Conservation (phyloP, 2,329 filamentous ascomycete species). For the Zymoseptoria passerinii region DNA sequence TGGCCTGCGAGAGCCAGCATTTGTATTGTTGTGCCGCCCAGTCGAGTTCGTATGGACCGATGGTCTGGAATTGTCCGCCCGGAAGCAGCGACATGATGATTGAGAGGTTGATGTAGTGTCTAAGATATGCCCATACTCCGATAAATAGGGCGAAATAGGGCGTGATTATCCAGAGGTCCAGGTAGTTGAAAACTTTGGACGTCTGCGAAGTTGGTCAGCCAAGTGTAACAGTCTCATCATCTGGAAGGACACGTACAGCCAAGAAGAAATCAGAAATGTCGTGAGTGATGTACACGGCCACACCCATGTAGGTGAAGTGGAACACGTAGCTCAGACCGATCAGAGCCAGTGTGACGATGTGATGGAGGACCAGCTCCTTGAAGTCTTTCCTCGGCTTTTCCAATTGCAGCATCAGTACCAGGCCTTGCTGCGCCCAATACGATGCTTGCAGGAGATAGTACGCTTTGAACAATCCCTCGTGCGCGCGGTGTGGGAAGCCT, state of each 20-base stretch:
- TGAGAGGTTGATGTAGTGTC: conserved; percentile 73
- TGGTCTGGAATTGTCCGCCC: conserved; percentile 54
- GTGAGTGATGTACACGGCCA: conserved; percentile 89
- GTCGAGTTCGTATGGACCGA: conserved; percentile 67
- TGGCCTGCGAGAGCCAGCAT: conserved; percentile 59
- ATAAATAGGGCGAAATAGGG: conserved; percentile 84
- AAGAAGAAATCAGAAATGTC: conserved; percentile 95
- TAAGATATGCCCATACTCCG: conserved; percentile 76
- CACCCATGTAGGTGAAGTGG: conserved; percentile 91
- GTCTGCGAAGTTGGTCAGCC: conserved; percentile 46
- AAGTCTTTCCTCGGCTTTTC: conserved; percentile 95
- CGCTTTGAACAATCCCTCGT: conserved; percentile 77
- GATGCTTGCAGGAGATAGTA: conserved; percentile 92
- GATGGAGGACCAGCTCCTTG: conserved; percentile 83
- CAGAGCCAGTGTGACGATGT: conserved; percentile 77
- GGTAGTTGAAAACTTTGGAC: conserved; percentile 85
- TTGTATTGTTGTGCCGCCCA: conserved; percentile 74
- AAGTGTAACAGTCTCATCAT: background rate
- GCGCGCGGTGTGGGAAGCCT: conserved; percentile 71
- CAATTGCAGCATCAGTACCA: conserved; percentile 76
- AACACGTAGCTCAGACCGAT: conserved; percentile 87
- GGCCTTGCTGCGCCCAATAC: conserved; percentile 92
- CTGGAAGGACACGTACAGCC: conserved; percentile 55
- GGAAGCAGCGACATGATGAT: conserved; percentile 70
- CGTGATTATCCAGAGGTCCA: conserved; percentile 67